phyloP scores from a whole-genome alignment of 768 basidiomycete species.

The Suillus bovinus region DNA sequence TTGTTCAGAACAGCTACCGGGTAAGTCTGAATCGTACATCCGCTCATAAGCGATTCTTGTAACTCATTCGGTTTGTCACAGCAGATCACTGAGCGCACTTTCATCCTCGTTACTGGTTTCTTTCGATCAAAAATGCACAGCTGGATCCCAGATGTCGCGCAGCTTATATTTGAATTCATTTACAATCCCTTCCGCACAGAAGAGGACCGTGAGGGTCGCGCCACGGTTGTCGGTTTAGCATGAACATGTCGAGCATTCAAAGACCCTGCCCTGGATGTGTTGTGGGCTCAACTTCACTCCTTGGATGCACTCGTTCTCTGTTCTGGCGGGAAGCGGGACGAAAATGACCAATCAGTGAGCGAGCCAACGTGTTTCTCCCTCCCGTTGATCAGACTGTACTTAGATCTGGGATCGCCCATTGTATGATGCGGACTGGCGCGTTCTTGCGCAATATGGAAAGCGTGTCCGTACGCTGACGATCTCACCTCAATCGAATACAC shows the following conservation, averaged over 20 bases:
- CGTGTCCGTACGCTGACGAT: constrained; percentile 2
- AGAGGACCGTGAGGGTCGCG: background rate
- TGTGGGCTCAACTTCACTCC: constrained; percentile 10
- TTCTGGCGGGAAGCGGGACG: constrained; percentile 1
- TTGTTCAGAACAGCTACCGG: too few relatives aligned
- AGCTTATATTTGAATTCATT: constrained; percentile 24
- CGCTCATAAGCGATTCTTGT: too few relatives aligned
- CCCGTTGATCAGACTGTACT: background rate
- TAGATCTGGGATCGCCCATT: constrained; percentile 7
- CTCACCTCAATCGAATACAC: background rate
- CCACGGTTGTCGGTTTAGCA: constrained; percentile 1
- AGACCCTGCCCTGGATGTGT: constrained; percentile 8
- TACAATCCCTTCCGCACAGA: constrained; percentile 5
- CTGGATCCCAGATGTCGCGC: constrained; percentile 21
- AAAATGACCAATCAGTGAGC: background rate
- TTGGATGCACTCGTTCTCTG: constrained; percentile 9
- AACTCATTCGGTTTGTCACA: background rate
- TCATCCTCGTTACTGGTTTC: background rate
- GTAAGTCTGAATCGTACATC: too few relatives aligned
- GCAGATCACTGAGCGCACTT: background rate
- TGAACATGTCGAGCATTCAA: constrained; percentile 8
- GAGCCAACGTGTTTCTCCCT: background rate
- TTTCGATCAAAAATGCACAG: background rate
- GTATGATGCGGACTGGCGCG: constrained; percentile 5
- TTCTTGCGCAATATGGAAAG: background rate